A percentile compares a stretch with the other conserved stretches of the same genome.
phyloP scores from a whole-genome alignment of 108 stramenopile genomes.

The Cylindrotheca fusiformis region DNA sequence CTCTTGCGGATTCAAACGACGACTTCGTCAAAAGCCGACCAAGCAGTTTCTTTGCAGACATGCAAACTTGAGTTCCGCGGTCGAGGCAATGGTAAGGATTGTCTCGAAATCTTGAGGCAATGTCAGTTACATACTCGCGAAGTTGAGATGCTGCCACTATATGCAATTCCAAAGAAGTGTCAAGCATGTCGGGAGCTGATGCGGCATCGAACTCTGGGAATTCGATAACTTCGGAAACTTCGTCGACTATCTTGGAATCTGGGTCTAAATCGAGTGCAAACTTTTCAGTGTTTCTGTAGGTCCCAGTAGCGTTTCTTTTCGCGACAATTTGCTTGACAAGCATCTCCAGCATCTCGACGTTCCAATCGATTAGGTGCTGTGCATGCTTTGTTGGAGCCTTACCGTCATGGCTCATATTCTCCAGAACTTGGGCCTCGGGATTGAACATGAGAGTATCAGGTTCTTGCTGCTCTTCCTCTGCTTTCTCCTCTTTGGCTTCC shows the following conservation, averaged over 20 bases:
- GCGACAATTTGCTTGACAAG: conserved; percentile 21
- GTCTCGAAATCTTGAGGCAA: conserved; percentile 22
- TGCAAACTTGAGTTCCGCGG: conserved; percentile 40
- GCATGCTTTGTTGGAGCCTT: conserved; percentile 5
- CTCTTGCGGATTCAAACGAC: not conserved
- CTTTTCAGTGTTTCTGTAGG: not conserved
- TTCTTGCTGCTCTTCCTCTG: not conserved
- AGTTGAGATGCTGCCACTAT: conserved; percentile 7
- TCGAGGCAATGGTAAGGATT: conserved; percentile 40
- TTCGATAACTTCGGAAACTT: conserved; percentile 15
- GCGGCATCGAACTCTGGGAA: conserved; percentile 11
- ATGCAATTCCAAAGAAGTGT: conserved; percentile 7
- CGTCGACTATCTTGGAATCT: conserved; percentile 6
- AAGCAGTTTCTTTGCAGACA: conserved; percentile 36
- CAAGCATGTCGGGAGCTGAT: conserved; percentile 2
- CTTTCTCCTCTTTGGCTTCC: not conserved
- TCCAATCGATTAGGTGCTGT: conserved; percentile 30
- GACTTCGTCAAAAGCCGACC: conserved; percentile 18
- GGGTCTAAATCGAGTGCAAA: not conserved
- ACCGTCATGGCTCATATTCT: not conserved
- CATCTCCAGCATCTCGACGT: conserved; percentile 21
- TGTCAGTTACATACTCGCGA: conserved; percentile 21
- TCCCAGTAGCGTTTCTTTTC: not conserved
- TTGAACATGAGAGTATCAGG: not conserved
- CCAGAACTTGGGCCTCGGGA: not conserved